A percentile compares a stretch with the other conserved stretches of the same genome.
Conservation (phyloP, 176 grass and related monocot species). For the Themeda triandra region DNA sequence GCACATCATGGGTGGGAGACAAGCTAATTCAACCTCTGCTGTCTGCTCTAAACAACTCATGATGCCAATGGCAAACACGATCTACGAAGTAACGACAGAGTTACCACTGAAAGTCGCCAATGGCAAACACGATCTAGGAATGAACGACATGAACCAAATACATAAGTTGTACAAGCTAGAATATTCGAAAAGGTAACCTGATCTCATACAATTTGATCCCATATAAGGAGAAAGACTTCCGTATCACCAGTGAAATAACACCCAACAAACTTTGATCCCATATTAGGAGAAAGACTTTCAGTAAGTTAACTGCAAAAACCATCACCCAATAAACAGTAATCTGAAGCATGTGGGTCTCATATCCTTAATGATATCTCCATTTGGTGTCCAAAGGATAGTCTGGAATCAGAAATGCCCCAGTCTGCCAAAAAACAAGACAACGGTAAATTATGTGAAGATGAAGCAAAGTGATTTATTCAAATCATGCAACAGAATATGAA, state of each 20-base stretch:
- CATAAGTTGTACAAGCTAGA: too few relatives aligned
- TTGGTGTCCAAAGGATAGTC: too few relatives aligned
- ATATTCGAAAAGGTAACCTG: too few relatives aligned
- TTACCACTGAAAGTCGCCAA: conserved; percentile 7
- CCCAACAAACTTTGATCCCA: background rate
- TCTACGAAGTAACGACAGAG: background rate
- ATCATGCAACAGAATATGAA: background rate
- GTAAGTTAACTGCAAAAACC: background rate
- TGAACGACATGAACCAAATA: background rate
- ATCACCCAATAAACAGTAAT: background rate
- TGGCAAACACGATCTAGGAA: background rate
- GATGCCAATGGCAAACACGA: conserved; percentile 16
- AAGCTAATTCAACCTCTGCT: conserved; percentile 79
- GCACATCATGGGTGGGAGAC: conserved; percentile 74
- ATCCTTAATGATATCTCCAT: background rate
- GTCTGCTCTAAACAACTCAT: conserved; percentile 81
- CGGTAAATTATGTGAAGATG: background rate
- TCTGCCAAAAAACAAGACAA: conserved; percentile 37
- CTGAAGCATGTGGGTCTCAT: too few relatives aligned
- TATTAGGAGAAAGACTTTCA: background rate
- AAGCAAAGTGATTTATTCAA: background rate
- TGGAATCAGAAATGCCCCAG: conserved; percentile 81
- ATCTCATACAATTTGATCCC: background rate
- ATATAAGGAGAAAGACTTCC: background rate
- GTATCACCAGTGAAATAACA: background rate